Conservation (phyloP, 2,329 filamentous ascomycete genomes). For the Calonectria pteridis region DNA sequence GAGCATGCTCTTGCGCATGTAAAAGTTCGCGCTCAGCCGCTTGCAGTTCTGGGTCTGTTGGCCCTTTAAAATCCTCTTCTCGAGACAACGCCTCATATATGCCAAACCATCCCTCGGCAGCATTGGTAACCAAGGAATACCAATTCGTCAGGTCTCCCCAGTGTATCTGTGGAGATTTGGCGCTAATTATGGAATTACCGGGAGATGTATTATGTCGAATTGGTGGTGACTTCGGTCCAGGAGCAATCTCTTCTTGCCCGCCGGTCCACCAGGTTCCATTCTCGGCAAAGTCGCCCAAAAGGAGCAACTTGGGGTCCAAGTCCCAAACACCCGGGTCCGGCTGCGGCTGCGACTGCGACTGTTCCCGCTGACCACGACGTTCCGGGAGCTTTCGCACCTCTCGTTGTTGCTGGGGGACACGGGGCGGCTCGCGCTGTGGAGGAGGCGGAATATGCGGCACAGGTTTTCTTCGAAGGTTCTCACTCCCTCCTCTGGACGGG, state of each 20-base stretch:
- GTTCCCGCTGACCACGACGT: conserved; percentile 31
- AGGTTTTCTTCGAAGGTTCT: conserved; percentile 45
- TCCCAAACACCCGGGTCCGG: conserved; percentile 54
- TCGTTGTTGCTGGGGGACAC: conserved; percentile 38
- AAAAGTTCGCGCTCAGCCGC: conserved; percentile 62
- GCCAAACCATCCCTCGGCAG: conserved; percentile 75
- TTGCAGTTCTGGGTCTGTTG: conserved; percentile 54
- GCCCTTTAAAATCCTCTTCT: conserved; percentile 43
- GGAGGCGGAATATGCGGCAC: conserved; percentile 30
- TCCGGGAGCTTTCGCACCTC: conserved; percentile 54
- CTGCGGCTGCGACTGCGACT: conserved; percentile 12
- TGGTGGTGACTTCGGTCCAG: conserved; percentile 32
- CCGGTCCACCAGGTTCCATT: conserved; percentile 89
- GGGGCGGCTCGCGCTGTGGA: conserved; percentile 50
- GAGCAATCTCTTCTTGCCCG: conserved; percentile 56
- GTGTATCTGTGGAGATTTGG: conserved; percentile 75
- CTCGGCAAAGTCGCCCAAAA: conserved; percentile 82
- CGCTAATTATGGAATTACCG: conserved; percentile 27
- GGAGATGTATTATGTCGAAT: conserved; percentile 34
- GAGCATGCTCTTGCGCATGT: conserved; percentile 75
- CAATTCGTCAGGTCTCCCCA: conserved; percentile 80
- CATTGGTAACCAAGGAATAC: conserved; percentile 78
- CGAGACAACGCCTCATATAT: conserved; percentile 66
- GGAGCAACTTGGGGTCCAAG: conserved; percentile 79
- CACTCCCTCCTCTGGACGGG: conserved; percentile 36